Percentiles rank a stretch among this genome's conserved stretches.
phyloP scores from a whole-genome alignment of 2,329 filamentous ascomycete species.

The Clonostachys sp. region DNA sequence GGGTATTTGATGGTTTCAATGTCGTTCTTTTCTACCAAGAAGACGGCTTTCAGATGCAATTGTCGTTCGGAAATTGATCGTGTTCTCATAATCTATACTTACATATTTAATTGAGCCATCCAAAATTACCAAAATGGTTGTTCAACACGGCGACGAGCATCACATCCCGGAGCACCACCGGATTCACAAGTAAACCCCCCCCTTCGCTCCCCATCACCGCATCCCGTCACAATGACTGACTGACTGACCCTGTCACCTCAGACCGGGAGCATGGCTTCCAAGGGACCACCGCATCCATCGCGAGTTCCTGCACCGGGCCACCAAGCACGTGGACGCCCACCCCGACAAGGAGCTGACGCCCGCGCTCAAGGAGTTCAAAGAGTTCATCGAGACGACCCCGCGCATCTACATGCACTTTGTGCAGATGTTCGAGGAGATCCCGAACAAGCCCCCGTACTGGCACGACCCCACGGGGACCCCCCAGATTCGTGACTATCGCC shows the following conservation, averaged over 20 bases:
- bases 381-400: conserved; percentile 59
- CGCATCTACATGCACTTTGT: conserved; percentile 63
- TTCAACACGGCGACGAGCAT: conserved; percentile 44
- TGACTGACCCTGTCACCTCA: conserved; percentile 11
- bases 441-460: conserved; percentile 52
- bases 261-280: conserved; percentile 58
- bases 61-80: too few relatives aligned
- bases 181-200: conserved; percentile 33
- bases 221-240: neutral
- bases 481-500: conserved; percentile 61
- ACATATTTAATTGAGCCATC: neutral
- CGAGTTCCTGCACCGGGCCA: conserved; percentile 55
- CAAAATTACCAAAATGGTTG: conserved; percentile 32
- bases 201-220: neutral
- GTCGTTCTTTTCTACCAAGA: too few relatives aligned
- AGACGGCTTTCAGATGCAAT: too few relatives aligned
- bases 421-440: conserved; percentile 66
- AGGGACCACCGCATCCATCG: conserved; percentile 57
- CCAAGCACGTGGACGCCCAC: conserved; percentile 48
- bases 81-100: too few relatives aligned
- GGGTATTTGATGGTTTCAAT: too few relatives aligned
- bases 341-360: conserved; percentile 46
- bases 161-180: conserved; percentile 43
- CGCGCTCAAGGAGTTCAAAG: conserved; percentile 59
- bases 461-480: conserved; percentile 56